Evolutionary conservation across 176 grass and related monocot species (phyloP).

Genomic region (Dendrocalamus sinicus): DNA sequence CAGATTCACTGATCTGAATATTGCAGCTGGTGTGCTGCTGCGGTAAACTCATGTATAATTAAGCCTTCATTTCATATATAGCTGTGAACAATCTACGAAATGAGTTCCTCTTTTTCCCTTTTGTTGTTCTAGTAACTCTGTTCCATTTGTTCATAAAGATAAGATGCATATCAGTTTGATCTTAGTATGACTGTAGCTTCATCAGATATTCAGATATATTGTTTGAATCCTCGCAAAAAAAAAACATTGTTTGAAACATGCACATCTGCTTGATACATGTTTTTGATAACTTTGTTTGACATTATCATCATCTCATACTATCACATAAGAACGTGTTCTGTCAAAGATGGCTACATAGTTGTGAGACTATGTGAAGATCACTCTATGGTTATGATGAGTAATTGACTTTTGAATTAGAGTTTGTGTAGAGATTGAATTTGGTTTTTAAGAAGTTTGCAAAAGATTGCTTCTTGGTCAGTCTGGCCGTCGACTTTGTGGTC

Average conservation of each 20-base stretch:
- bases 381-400: no score
- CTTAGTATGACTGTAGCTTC: not conserved
- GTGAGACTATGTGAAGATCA: no score
- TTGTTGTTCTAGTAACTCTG: not conserved
- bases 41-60: not conserved
- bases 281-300: not conserved
- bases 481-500: no score
- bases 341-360: constrained; percentile 1
- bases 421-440: no score
- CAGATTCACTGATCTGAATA: not conserved
- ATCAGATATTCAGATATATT: not conserved
- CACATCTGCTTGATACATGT: not conserved
- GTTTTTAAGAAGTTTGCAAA: no score
- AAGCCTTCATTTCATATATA: not conserved
- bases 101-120: not conserved
- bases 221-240: not conserved
- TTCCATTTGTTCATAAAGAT: not conserved
- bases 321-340: not conserved
- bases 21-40: not conserved
- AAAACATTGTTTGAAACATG: not conserved
- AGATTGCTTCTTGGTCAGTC: no score
- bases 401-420: no score
- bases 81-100: not conserved
- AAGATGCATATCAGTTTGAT: no score
- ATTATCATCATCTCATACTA: not conserved